Evolutionary conservation across 2,329 filamentous ascomycete species (phyloP).

Genomic region (Fusarium lateritium): DNA sequence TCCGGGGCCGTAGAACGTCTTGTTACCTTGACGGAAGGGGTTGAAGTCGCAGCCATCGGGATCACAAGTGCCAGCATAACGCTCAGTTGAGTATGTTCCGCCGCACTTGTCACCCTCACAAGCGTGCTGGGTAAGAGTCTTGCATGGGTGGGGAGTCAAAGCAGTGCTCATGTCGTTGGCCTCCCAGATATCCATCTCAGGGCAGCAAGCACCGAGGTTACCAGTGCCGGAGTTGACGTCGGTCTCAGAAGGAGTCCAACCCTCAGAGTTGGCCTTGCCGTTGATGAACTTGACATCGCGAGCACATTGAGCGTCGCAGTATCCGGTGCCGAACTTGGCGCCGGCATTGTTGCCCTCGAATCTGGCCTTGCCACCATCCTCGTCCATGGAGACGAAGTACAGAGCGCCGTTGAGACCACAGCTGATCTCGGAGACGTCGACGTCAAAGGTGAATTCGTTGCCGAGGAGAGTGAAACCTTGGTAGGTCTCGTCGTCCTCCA

Average conservation of each 20-base stretch:
- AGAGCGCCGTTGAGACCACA: slow-evolving; percentile 81
- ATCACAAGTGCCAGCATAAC: slow-evolving; percentile 75
- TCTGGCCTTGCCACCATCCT: slow-evolving; percentile 67
- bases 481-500: slow-evolving; percentile 73
- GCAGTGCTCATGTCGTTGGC: slow-evolving; percentile 75
- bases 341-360: slow-evolving; percentile 66
- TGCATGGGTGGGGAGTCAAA: slow-evolving; percentile 75
- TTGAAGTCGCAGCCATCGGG: slow-evolving; percentile 80
- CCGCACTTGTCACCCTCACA: slow-evolving; percentile 67
- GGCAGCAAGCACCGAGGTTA: slow-evolving; percentile 68
- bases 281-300: slow-evolving; percentile 70
- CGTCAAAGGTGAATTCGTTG: slow-evolving; percentile 79
- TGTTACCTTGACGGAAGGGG: slow-evolving; percentile 74
- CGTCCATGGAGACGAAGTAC: slow-evolving; percentile 74
- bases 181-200: slow-evolving; percentile 74
- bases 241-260: slow-evolving; percentile 64
- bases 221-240: slow-evolving; percentile 69
- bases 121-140: slow-evolving; percentile 61
- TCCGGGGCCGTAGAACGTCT: slow-evolving; percentile 71
- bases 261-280: slow-evolving; percentile 66
- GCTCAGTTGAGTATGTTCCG: slow-evolving; percentile 64
- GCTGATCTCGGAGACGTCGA: slow-evolving; percentile 75
- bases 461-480: slow-evolving; percentile 74
- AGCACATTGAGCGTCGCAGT: slow-evolving; percentile 66
- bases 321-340: slow-evolving; percentile 72